Evolutionary conservation across 2,329 filamentous ascomycete genomes (phyloP).

Genomic region (Pseudonectria foliicola): DNA sequence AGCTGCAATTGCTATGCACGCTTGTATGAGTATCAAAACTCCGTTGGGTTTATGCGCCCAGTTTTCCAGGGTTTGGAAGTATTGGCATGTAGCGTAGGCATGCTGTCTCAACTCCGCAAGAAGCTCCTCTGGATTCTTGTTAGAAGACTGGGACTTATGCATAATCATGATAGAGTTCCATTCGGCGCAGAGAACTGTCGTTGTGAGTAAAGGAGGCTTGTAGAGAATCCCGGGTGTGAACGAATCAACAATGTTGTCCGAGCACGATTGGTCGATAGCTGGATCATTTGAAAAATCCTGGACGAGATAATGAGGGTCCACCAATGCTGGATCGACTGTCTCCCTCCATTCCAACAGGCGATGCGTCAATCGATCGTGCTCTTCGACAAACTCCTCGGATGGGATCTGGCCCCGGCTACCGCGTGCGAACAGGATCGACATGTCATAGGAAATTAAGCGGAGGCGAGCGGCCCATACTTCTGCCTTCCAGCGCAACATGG

Average conservation of each 20-base stretch:
- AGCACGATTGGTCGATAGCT: conserved; percentile 41
- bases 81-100: conserved; percentile 64
- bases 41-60: conserved; percentile 67
- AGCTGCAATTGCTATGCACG: conserved; percentile 66
- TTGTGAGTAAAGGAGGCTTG: conserved; percentile 60
- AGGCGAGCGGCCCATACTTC: conserved; percentile 60
- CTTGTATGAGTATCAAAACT: conserved; percentile 64
- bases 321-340: conserved; percentile 54
- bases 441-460: conserved; percentile 70
- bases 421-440: conserved; percentile 68
- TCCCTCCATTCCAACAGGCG: conserved; percentile 43
- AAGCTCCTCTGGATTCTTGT: conserved; percentile 43
- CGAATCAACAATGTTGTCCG: conserved; percentile 66
- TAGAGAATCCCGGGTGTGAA: conserved; percentile 65
- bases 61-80: conserved; percentile 70
- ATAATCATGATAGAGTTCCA: conserved; percentile 74
- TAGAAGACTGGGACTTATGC: conserved; percentile 67
- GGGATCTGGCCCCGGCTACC: conserved; percentile 57
- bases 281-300: conserved; percentile 45
- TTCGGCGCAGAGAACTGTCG: conserved; percentile 69
- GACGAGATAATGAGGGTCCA: conserved; percentile 55
- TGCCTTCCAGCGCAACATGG: conserved; percentile 62
- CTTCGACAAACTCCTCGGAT: conserved; percentile 54
- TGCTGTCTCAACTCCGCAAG: conserved; percentile 50
- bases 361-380: conserved; percentile 49